These are phyloP conservation scores for Kickxella alabastrina DNA, from an alignment of 192 early-diverging fungal genomes.

Conservation along the genomic window DNA sequence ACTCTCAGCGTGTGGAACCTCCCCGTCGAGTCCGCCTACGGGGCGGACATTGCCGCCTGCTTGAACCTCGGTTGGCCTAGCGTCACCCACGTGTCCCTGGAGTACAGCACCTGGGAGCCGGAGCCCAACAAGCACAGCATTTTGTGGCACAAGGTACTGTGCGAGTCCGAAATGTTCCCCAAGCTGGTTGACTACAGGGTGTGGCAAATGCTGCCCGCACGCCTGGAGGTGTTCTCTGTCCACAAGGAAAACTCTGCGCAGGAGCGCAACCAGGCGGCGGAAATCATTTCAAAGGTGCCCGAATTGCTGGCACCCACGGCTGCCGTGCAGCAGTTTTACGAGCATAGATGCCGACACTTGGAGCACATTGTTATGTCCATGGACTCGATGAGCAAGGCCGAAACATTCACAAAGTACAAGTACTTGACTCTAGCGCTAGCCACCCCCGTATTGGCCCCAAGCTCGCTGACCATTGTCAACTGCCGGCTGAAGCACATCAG, in stretches of 20 bases:
- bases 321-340: constrained; percentile 50
- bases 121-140: constrained; percentile 49
- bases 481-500: constrained; percentile 48
- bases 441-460: constrained; percentile 44
- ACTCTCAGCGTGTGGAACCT: constrained; percentile 50
- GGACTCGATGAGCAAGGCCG: constrained; percentile 51
- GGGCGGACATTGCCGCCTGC: constrained; percentile 41
- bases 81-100: constrained; percentile 41
- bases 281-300: constrained; percentile 47
- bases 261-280: constrained; percentile 49
- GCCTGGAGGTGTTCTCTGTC: constrained; percentile 46
- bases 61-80: constrained; percentile 42
- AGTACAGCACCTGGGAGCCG: constrained; percentile 51
- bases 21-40: constrained; percentile 46
- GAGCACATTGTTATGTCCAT: constrained; percentile 52
- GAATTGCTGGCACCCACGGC: constrained; percentile 41
- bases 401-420: constrained; percentile 52
- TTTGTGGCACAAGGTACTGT: constrained; percentile 41
- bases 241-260: constrained; percentile 45
- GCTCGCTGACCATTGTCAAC: constrained; percentile 48
- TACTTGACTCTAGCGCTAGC: constrained; percentile 43
- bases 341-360: constrained; percentile 44
- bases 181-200: constrained; percentile 42
- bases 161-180: constrained; percentile 35
- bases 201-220: constrained; percentile 49